A percentile compares a stretch with the other conserved stretches of the same genome.
Evolutionary conservation across 2,329 filamentous ascomycete species (phyloP).

Genomic region (Penicillium sp.): DNA sequence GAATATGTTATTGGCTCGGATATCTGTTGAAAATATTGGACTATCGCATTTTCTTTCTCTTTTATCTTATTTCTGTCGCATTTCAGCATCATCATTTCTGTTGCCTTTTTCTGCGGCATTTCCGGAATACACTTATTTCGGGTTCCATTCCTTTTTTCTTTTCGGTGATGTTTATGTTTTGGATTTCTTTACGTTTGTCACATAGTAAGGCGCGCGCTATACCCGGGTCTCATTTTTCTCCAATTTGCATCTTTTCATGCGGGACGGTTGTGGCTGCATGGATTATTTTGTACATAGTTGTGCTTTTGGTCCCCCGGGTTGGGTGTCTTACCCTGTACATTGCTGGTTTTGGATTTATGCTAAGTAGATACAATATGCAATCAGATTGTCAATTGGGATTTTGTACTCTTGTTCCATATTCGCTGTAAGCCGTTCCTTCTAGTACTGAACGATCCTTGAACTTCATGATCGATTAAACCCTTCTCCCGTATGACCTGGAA

Average conservation of each 20-base stretch:
- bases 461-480: not conserved
- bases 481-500: not conserved
- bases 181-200: not conserved
- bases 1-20: not conserved
- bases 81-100: conserved; percentile 2
- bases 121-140: not conserved
- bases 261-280: not conserved
- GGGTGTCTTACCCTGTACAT: conserved; percentile 10
- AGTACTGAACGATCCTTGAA: not conserved
- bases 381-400: conserved; percentile 4
- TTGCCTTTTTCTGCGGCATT: conserved; percentile 6
- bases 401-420: not conserved
- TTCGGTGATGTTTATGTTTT: conserved; percentile 7
- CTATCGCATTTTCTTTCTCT: not conserved
- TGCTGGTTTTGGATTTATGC: not conserved
- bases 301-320: conserved; percentile 15
- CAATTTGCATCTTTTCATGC: conserved; percentile 9
- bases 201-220: conserved; percentile 35
- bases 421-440: too few relatives aligned
- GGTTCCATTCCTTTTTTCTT: conserved; percentile 1
- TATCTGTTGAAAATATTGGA: not conserved
- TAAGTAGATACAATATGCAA: not conserved
- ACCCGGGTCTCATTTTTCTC: conserved; percentile 19
- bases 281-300: conserved; percentile 8
- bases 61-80: not conserved